Conservation (phyloP, 2,329 filamentous ascomycete species). For the Beauveria bassiana region DNA sequence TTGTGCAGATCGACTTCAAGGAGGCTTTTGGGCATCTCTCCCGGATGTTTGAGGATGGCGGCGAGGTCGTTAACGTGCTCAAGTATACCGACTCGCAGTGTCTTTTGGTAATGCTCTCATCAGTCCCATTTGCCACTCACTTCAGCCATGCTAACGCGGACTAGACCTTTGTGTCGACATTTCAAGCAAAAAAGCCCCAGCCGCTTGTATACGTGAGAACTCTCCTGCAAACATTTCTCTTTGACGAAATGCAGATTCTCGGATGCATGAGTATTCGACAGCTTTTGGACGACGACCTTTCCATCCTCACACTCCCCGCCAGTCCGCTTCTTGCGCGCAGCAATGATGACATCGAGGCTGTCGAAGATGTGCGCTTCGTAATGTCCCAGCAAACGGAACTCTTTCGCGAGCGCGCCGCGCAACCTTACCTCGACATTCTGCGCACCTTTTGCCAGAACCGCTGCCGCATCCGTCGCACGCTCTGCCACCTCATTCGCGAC, state of each 20-base stretch:
- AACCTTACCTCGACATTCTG: conserved; percentile 77
- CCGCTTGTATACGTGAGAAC: conserved; percentile 79
- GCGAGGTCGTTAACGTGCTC: conserved; percentile 60
- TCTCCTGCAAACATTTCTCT: conserved; percentile 67
- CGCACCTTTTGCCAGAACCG: conserved; percentile 83
- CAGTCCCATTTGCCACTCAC: background rate
- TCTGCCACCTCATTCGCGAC: conserved; percentile 74
- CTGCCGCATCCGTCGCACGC: conserved; percentile 79
- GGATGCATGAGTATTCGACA: conserved; percentile 62
- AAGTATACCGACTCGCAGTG: conserved; percentile 61
- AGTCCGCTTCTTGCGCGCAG: conserved; percentile 62
- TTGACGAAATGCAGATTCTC: conserved; percentile 62
- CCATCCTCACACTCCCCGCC: conserved; percentile 64
- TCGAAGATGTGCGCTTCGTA: conserved; percentile 64
- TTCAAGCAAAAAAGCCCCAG: conserved; percentile 72
- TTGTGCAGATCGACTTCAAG: conserved; percentile 67
- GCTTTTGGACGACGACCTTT: conserved; percentile 76
- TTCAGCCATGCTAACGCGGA: background rate
- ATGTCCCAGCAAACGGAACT: conserved; percentile 67
- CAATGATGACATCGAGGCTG: conserved; percentile 70
- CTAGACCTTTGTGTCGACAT: conserved; percentile 64
- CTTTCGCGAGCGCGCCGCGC: conserved; percentile 51
- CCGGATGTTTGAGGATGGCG: conserved; percentile 63
- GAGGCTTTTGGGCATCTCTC: conserved; percentile 64
- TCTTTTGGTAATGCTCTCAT: conserved; percentile 48